Conservation (phyloP, 1,284 basidiomycete species). For the Microstroma glucosiphilum region DNA sequence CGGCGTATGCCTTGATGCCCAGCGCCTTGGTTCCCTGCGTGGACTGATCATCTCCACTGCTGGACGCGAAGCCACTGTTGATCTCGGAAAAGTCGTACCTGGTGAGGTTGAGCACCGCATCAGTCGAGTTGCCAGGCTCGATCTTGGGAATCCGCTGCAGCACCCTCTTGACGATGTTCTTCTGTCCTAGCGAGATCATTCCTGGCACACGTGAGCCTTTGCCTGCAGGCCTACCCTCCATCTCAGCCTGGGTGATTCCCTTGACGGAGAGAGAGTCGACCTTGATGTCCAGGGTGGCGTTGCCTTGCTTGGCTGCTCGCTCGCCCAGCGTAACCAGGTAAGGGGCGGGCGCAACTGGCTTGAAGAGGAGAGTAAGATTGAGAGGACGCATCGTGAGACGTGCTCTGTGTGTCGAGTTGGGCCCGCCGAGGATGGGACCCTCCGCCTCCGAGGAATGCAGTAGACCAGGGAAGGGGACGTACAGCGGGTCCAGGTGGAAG, state of each 20-base stretch:
- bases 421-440: constrained; percentile 25
- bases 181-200: constrained; percentile 28
- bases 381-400: constrained; percentile 31
- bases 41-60: not conserved
- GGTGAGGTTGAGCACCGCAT: constrained; percentile 13
- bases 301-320: constrained; percentile 25
- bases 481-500: constrained; percentile 40
- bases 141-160: constrained; percentile 28
- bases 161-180: constrained; percentile 27
- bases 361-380: constrained; percentile 37
- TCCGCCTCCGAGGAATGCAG: constrained; percentile 18
- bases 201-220: constrained; percentile 32
- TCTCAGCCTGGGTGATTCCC: constrained; percentile 30
- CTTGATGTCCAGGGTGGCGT: constrained; percentile 37
- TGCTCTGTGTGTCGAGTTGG: constrained; percentile 28
- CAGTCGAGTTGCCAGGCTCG: constrained; percentile 20
- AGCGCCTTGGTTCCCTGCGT: constrained; percentile 27
- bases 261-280: constrained; percentile 30
- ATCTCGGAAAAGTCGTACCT: constrained; percentile 45
- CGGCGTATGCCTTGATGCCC: constrained; percentile 36
- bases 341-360: constrained; percentile 33
- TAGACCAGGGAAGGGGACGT: constrained; percentile 32
- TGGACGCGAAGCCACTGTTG: constrained; percentile 14
- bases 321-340: constrained; percentile 34
- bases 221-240: constrained; percentile 21